A percentile compares a stretch with the other conserved stretches of the same genome.
Evolutionary conservation across 768 basidiomycete species (phyloP).

Genomic region (Trametopsis cervina): DNA sequence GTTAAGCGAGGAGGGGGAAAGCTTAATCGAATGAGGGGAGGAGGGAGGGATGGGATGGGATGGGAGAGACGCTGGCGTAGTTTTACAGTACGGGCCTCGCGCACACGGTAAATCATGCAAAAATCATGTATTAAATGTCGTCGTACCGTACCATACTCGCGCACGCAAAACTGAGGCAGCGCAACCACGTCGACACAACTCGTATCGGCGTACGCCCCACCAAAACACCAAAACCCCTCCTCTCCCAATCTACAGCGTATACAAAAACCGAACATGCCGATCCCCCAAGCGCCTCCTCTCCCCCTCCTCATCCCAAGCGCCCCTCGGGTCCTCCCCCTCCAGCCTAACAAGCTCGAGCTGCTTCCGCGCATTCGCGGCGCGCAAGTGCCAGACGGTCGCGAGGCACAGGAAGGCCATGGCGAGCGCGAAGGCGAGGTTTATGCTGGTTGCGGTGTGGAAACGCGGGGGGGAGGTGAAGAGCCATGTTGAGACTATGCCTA

Average conservation of each 20-base stretch:
- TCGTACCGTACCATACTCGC: too few species aligned
- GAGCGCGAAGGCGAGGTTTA: neutral
- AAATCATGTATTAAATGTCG: too few species aligned
- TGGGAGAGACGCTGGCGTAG: too few species aligned
- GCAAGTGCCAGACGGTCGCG: neutral
- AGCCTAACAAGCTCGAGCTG: neutral
- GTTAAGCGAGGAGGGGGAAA: too few species aligned
- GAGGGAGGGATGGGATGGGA: too few species aligned
- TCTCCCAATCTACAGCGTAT: neutral
- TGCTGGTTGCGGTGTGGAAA: neutral
- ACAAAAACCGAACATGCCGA: neutral
- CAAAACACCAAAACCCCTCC: too few species aligned
- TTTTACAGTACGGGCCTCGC: too few species aligned
- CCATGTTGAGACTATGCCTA: conserved; percentile 49
- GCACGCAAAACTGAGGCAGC: too few species aligned
- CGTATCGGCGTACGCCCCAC: too few species aligned
- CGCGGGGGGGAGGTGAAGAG: conserved; percentile 24
- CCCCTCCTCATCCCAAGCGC: neutral
- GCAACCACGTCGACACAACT: too few species aligned
- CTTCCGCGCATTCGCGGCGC: neutral
- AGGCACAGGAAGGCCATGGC: neutral
- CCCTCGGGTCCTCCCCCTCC: neutral
- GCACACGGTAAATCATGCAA: too few species aligned
- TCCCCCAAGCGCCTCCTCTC: neutral
- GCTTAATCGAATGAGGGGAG: too few species aligned